A percentile compares a stretch with the other conserved stretches of the same genome.
Conservation (phyloP, 495 filamentous ascomycete species). For the Niebla homalea region DNA sequence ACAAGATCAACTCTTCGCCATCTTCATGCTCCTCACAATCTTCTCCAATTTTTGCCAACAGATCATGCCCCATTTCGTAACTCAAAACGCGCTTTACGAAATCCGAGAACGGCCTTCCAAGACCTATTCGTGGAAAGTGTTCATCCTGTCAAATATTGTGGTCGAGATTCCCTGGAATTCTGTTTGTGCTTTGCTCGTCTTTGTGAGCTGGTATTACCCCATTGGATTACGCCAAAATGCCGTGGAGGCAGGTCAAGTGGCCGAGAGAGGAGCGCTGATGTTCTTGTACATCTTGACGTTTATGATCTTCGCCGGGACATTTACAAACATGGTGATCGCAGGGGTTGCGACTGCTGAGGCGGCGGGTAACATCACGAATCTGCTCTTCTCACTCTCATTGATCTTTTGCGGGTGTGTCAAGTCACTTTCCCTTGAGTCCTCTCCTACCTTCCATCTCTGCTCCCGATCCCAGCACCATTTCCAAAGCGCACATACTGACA, state of each 20-base stretch:
- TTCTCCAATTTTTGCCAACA: constrained; percentile 50
- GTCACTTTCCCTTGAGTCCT: constrained; percentile 58
- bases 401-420: constrained; percentile 42
- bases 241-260: constrained; percentile 36
- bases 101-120: constrained; percentile 36
- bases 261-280: constrained; percentile 52
- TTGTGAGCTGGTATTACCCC: constrained; percentile 60
- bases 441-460: constrained; percentile 17
- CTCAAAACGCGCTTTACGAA: constrained; percentile 34
- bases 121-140: constrained; percentile 40
- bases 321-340: constrained; percentile 48
- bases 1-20: constrained; percentile 51
- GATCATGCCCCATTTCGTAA: constrained; percentile 33
- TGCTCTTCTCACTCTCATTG: constrained; percentile 52
- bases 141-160: constrained; percentile 33
- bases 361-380: constrained; percentile 48
- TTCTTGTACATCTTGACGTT: constrained; percentile 43
- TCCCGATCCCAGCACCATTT: background rate
- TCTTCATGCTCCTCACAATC: constrained; percentile 61
- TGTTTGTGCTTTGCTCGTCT: constrained; percentile 29
- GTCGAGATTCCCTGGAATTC: constrained; percentile 41
- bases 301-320: constrained; percentile 47
- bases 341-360: constrained; percentile 52
- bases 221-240: constrained; percentile 63
- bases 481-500: no score